These are phyloP conservation scores for Deinandra increscens DNA, from an alignment of 129 eudicot genomes.

Conservation along the genomic window DNA sequence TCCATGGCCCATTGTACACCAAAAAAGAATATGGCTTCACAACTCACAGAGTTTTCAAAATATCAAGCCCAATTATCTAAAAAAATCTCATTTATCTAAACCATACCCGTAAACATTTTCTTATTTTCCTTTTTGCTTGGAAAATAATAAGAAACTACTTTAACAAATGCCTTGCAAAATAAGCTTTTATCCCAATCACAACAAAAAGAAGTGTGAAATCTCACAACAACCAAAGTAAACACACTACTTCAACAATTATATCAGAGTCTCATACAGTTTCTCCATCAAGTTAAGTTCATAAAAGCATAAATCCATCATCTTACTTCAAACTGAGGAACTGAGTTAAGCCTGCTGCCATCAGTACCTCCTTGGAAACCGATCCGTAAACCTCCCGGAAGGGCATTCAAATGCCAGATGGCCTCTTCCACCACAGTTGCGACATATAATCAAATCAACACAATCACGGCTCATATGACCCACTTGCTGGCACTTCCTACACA, in stretches of 20 bases:
- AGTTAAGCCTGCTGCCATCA: conserved; percentile 27
- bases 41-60: no score
- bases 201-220: no score
- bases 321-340: not conserved
- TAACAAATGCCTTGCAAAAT: no score
- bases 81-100: no score
- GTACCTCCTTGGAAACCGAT: conserved; percentile 81
- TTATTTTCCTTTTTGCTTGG: no score
- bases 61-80: no score
- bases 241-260: not conserved
- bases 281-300: not conserved
- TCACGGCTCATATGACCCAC: conserved; percentile 96
- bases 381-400: conserved; percentile 82
- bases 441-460: conserved; percentile 66
- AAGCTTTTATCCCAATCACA: no score
- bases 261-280: not conserved
- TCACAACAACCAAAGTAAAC: not conserved
- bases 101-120: no score
- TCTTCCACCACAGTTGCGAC: conserved; percentile 96
- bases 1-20: no score
- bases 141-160: no score
- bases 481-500: conserved; percentile 81
- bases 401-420: conserved; percentile 91
- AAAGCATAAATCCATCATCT: not conserved
- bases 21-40: no score